phyloP scores from a whole-genome alignment of 352 stramenopile genomes.

The Globisporangium heterothallicum region DNA sequence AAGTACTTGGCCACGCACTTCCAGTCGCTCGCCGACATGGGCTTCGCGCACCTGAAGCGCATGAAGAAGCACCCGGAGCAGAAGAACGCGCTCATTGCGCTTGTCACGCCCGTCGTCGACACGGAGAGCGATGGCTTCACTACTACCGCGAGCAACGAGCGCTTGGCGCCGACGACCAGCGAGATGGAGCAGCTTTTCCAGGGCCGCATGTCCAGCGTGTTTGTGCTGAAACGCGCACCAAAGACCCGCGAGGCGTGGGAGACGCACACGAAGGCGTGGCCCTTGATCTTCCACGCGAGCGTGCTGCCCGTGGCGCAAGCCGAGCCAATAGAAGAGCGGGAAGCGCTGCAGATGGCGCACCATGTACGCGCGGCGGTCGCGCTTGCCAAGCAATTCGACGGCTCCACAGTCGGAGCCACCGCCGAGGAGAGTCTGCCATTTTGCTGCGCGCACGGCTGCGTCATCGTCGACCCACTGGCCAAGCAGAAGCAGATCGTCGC shows the following conservation, averaged over 20 bases:
- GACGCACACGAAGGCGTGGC: constrained; percentile 55
- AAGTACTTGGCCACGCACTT: constrained; percentile 46
- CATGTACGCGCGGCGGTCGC: constrained; percentile 22
- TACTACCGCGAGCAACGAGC: neutral
- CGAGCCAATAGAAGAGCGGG: constrained; percentile 34
- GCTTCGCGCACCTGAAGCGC: constrained; percentile 77
- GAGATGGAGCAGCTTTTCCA: constrained; percentile 39
- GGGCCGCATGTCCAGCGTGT: constrained; percentile 33
- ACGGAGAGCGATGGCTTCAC: too few species aligned
- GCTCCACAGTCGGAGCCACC: too few species aligned
- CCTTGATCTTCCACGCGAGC: constrained; percentile 76
- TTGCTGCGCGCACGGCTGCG: constrained; percentile 44
- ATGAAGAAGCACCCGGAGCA: constrained; percentile 61
- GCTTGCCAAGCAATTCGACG: constrained; percentile 14
- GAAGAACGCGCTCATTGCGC: constrained; percentile 38
- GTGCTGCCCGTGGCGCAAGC: constrained; percentile 34
- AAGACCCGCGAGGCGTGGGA: constrained; percentile 58
- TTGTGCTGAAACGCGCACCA: constrained; percentile 50
- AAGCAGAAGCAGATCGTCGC: constrained; percentile 20
- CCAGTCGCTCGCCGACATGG: constrained; percentile 47
- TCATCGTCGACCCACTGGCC: constrained; percentile 44
- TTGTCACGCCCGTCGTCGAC: constrained; percentile 33
- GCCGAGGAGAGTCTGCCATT: constrained; percentile 13
- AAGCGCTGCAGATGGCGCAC: constrained; percentile 27
- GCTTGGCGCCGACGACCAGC: neutral